A percentile compares a stretch with the other conserved stretches of the same genome.
phyloP scores from a whole-genome alignment of 257 asterid genomes.

The Nicotiana sylvestris region DNA sequence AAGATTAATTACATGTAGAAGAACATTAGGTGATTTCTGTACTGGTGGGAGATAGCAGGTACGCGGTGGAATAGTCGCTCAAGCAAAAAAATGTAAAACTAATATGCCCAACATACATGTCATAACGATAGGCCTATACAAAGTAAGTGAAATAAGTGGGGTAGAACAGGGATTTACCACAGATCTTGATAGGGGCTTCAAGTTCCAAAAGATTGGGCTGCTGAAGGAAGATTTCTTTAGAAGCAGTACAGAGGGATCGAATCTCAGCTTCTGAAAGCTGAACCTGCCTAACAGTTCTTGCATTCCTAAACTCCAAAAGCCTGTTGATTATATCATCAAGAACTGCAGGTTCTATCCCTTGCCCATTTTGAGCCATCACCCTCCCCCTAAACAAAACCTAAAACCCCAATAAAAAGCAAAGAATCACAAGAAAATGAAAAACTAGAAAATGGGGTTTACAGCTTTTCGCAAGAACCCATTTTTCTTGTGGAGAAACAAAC shows the following conservation, averaged over 20 bases:
- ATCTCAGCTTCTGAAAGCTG: conserved; percentile 80
- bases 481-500: neutral
- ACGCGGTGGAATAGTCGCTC: no score
- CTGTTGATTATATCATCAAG: conserved; percentile 71
- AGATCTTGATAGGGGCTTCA: conserved; percentile 87
- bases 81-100: no score
- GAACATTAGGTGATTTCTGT: no score
- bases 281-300: conserved; percentile 70
- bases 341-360: conserved; percentile 55
- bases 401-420: neutral
- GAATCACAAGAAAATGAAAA: neutral
- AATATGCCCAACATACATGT: neutral
- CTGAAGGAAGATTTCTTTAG: conserved; percentile 65
- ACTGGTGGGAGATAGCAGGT: no score
- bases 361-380: conserved; percentile 59
- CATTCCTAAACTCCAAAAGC: conserved; percentile 58
- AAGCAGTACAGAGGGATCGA: conserved; percentile 56
- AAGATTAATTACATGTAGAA: neutral
- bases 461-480: neutral
- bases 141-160: neutral
- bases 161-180: conserved; percentile 32
- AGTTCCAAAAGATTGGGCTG: conserved; percentile 89
- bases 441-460: neutral
- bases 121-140: neutral
- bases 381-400: conserved; percentile 6